A percentile compares a stretch with the other conserved stretches of the same genome.
These are phyloP conservation scores for Hemisphaericaspora lyxosophila DNA, from an alignment of 1,139 yeast genomes.

Conservation along the genomic window DNA sequence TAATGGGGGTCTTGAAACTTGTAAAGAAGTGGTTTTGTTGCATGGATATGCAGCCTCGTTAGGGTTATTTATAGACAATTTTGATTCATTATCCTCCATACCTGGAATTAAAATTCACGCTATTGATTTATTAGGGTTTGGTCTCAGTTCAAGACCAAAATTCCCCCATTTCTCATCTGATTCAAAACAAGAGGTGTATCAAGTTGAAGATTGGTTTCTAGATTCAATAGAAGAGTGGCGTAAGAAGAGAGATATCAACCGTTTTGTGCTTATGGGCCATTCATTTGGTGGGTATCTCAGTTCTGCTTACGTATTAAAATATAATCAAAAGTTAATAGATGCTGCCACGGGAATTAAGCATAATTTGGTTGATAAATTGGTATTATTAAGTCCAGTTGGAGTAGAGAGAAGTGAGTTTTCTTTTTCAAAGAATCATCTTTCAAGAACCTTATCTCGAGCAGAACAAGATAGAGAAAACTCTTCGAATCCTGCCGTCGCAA, in stretches of 20 bases:
- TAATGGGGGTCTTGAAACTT: not conserved
- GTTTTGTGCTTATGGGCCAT: constrained; percentile 80
- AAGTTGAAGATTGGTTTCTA: constrained; percentile 72
- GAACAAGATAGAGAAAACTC: constrained; percentile 18
- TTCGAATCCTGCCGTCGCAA: constrained; percentile 16
- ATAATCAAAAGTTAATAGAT: constrained; percentile 37
- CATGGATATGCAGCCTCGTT: constrained; percentile 52
- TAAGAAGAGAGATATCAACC: constrained; percentile 47
- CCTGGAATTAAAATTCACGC: constrained; percentile 49
- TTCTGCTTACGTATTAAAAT: constrained; percentile 71
- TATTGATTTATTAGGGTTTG: constrained; percentile 47
- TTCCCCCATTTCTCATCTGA: constrained; percentile 34
- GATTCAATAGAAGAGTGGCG: constrained; percentile 91
- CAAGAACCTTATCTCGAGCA: constrained; percentile 15
- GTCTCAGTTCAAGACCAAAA: constrained; percentile 42
- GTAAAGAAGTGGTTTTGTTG: constrained; percentile 39
- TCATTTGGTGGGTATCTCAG: constrained; percentile 92
- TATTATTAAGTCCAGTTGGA: constrained; percentile 48
- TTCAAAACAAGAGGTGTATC: constrained; percentile 33
- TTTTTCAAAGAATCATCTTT: constrained; percentile 23
- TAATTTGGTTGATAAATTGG: constrained; percentile 37
- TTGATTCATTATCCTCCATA: constrained; percentile 35
- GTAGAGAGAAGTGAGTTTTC: constrained; percentile 40
- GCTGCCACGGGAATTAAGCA: constrained; percentile 20
- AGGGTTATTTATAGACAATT: constrained; percentile 45